These are phyloP conservation scores for Amanita molliuscula DNA, from an alignment of 768 basidiomycete genomes.

Conservation along the genomic window DNA sequence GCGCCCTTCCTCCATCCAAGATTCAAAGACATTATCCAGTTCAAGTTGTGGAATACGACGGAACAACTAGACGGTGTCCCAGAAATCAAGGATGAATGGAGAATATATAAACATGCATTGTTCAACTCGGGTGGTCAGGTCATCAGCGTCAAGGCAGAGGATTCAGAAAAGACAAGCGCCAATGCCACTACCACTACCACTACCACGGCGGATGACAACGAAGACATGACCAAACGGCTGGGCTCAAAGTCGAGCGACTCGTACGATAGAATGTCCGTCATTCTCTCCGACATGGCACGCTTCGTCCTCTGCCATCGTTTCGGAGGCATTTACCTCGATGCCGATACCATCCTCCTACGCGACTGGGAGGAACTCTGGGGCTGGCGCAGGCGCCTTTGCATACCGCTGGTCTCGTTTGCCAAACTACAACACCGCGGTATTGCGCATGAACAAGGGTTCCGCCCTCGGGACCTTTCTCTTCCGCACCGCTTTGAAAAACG, in stretches of 20 bases:
- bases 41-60: conserved; percentile 95
- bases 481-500: conserved; percentile 85
- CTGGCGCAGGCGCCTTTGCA: conserved; percentile 88
- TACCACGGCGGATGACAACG: conserved; percentile 36
- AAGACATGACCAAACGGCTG: conserved; percentile 58
- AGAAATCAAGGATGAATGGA: conserved; percentile 86
- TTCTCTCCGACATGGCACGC: conserved; percentile 93
- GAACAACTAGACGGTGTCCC: conserved; percentile 84
- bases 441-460: conserved; percentile 81
- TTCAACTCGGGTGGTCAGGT: conserved; percentile 86
- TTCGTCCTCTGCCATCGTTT: conserved; percentile 91
- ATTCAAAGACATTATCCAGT: conserved; percentile 82
- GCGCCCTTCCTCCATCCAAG: conserved; percentile 84
- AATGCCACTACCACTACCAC: conserved; percentile 46
- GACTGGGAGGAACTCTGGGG: conserved; percentile 98
- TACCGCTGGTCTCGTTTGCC: conserved; percentile 91
- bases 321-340: conserved; percentile 91
- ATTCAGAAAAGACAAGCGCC: conserved; percentile 21
- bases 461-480: conserved; percentile 87
- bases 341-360: conserved; percentile 84
- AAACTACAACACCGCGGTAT: conserved; percentile 90
- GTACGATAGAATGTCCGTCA: conserved; percentile 87
- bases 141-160: conserved; percentile 40
- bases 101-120: conserved; percentile 54
- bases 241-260: conserved; percentile 82